Evolutionary conservation across 1,139 yeast species (phyloP).

Genomic region (Williopsis jadinii): DNA sequence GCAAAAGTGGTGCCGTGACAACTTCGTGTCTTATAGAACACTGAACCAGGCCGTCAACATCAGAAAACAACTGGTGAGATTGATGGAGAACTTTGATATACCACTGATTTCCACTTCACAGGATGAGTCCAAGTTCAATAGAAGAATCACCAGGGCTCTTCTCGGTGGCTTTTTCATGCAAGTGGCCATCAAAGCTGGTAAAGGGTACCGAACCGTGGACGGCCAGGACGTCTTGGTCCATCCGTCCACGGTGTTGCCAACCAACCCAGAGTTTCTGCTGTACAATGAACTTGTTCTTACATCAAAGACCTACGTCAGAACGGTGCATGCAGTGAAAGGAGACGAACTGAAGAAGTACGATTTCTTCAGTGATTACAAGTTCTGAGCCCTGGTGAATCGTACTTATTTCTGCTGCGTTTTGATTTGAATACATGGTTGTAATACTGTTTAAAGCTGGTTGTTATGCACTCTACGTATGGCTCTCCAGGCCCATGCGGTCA

Average conservation of each 20-base stretch:
- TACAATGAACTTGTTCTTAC: conserved; percentile 95
- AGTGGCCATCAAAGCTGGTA: conserved; percentile 81
- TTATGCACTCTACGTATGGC: too few species aligned
- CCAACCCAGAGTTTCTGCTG: conserved; percentile 86
- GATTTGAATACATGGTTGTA: too few species aligned
- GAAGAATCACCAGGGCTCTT: conserved; percentile 77
- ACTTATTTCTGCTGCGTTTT: not conserved
- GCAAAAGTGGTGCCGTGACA: conserved; percentile 87
- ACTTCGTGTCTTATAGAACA: conserved; percentile 79
- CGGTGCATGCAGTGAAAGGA: conserved; percentile 87
- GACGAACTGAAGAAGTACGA: conserved; percentile 52
- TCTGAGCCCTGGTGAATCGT: conserved; percentile 1
- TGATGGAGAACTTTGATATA: conserved; percentile 78
- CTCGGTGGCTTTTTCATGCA: conserved; percentile 98
- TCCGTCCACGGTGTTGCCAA: conserved; percentile 84
- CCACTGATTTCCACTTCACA: conserved; percentile 65
- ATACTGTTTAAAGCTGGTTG: too few species aligned
- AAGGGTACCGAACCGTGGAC: conserved; percentile 82
- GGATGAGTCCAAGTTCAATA: conserved; percentile 61
- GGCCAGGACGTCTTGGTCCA: conserved; percentile 93
- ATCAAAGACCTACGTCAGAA: conserved; percentile 85
- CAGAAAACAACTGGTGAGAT: conserved; percentile 70
- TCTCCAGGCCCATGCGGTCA: too few species aligned
- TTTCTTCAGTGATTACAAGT: conserved; percentile 24
- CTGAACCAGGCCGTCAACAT: conserved; percentile 79